Conservation (phyloP, 495 filamentous ascomycete genomes). For the Lepidopterella palustris region DNA sequence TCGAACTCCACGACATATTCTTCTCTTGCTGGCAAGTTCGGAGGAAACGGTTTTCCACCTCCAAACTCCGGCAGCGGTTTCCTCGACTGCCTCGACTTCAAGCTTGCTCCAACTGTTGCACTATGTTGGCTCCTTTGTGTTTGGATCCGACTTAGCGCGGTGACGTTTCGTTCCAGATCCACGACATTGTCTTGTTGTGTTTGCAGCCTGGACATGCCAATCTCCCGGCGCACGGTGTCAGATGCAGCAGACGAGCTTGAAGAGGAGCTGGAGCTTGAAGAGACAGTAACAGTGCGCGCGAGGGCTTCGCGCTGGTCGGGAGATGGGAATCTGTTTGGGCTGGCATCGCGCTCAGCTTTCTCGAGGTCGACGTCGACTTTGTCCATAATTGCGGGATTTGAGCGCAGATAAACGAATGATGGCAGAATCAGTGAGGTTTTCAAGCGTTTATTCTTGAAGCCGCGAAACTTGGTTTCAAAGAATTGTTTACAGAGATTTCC, state of each 20-base stretch:
- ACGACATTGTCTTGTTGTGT: conserved; percentile 48
- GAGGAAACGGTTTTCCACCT: conserved; percentile 73
- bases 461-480: neutral
- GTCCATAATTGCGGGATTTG: neutral
- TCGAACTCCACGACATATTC: conserved; percentile 86
- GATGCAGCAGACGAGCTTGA: conserved; percentile 43
- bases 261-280: conserved; percentile 40
- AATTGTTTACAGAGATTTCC: neutral
- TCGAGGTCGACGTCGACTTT: conserved; percentile 2
- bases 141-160: conserved; percentile 67
- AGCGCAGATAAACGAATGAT: neutral
- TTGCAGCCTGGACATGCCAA: conserved; percentile 51
- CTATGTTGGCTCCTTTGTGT: conserved; percentile 69
- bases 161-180: conserved; percentile 62
- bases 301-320: conserved; percentile 9
- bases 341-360: conserved; percentile 7
- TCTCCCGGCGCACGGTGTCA: conserved; percentile 18
- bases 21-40: conserved; percentile 61
- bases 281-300: conserved; percentile 20
- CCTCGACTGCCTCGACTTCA: conserved; percentile 45
- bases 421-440: neutral
- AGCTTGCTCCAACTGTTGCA: conserved; percentile 58
- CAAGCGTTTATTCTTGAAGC: neutral
- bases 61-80: conserved; percentile 58
- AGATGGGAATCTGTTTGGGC: conserved; percentile 3